Percentiles rank a stretch among this genome's conserved stretches.
These are phyloP conservation scores for Candida tetrigidarum DNA, from an alignment of 1,139 yeast genomes.

Conservation along the genomic window DNA sequence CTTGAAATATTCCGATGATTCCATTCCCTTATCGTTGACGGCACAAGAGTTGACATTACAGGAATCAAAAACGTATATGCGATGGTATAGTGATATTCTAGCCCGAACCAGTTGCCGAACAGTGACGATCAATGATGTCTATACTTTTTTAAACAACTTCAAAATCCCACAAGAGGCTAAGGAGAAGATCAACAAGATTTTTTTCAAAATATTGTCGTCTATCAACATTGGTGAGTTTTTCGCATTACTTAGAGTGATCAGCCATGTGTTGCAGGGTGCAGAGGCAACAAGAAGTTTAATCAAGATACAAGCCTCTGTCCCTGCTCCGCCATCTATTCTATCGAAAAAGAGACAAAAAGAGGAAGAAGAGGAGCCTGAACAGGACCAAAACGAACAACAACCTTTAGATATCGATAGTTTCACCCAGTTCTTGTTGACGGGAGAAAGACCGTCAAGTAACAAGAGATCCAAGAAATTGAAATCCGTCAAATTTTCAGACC, in stretches of 20 bases:
- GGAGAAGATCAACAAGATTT: constrained; percentile 52
- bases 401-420: constrained; percentile 73
- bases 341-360: constrained; percentile 56
- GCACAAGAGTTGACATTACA: constrained; percentile 63
- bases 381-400: constrained; percentile 23
- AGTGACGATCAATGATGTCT: constrained; percentile 64
- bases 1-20: constrained; percentile 8
- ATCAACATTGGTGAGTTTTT: constrained; percentile 77
- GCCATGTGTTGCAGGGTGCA: constrained; percentile 55
- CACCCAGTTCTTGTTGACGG: constrained; percentile 74
- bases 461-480: constrained; percentile 48
- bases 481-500: constrained; percentile 73
- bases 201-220: constrained; percentile 51
- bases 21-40: constrained; percentile 63
- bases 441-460: constrained; percentile 59
- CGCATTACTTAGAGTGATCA: constrained; percentile 67
- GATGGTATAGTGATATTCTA: constrained; percentile 78
- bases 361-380: constrained; percentile 37
- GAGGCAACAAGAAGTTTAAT: constrained; percentile 57
- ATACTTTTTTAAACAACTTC: constrained; percentile 65
- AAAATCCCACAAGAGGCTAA: constrained; percentile 47
- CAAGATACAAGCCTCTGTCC: constrained; percentile 57
- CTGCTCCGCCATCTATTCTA: constrained; percentile 70
- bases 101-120: constrained; percentile 60
- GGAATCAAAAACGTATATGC: constrained; percentile 71